A percentile compares a stretch with the other conserved stretches of the same genome.
Evolutionary conservation across 768 basidiomycete species (phyloP).

Genomic region (Termitomyces eurrhizus): DNA sequence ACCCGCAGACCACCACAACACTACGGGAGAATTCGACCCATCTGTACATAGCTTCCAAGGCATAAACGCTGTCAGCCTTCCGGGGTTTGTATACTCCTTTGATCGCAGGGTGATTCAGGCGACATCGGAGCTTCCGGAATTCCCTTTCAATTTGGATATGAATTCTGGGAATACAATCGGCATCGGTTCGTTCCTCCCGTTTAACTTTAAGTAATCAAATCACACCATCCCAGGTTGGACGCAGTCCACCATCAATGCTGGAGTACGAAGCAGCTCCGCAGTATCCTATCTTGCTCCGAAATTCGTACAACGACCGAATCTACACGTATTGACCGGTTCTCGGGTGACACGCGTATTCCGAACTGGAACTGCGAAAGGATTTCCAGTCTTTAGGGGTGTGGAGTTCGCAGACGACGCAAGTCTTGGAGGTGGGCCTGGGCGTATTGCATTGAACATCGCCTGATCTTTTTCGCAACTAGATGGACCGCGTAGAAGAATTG

Average conservation of each 20-base stretch:
- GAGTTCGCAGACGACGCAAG: slow-evolving; percentile 17
- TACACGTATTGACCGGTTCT: slow-evolving; percentile 21
- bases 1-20: slow-evolving; percentile 29
- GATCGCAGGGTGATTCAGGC: slow-evolving; percentile 26
- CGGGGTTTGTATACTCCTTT: slow-evolving; percentile 21
- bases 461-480: background rate
- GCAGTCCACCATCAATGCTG: slow-evolving; percentile 22
- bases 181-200: slow-evolving; percentile 14
- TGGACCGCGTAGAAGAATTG: slow-evolving; percentile 13
- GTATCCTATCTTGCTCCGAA: slow-evolving; percentile 21
- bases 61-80: slow-evolving; percentile 24
- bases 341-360: slow-evolving; percentile 20
- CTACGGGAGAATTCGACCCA: slow-evolving; percentile 10
- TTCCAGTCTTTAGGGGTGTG: slow-evolving; percentile 21
- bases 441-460: background rate
- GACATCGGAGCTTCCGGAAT: slow-evolving; percentile 21
- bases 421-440: background rate
- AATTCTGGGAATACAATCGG: slow-evolving; percentile 23
- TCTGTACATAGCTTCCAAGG: slow-evolving; percentile 21
- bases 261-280: slow-evolving; percentile 24
- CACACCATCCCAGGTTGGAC: slow-evolving; percentile 18
- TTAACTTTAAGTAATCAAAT: background rate
- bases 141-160: slow-evolving; percentile 23
- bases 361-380: slow-evolving; percentile 10
- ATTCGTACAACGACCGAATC: slow-evolving; percentile 16